phyloP scores from a whole-genome alignment of 2,329 filamentous ascomycete species.

The Pseudopyricularia javanii region DNA sequence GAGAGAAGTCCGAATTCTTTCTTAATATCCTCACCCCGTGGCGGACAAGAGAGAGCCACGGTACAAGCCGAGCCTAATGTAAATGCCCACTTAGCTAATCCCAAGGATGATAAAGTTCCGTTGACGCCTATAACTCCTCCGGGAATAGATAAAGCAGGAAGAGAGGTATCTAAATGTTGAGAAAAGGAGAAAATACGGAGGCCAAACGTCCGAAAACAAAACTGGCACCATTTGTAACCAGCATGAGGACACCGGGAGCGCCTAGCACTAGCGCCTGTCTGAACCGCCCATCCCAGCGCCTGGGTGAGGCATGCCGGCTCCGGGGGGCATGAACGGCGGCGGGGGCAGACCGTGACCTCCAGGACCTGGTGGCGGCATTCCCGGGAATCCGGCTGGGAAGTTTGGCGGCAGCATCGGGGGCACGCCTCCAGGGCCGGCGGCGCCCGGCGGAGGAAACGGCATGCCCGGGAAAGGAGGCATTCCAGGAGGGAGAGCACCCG shows the following conservation, averaged over 20 bases:
- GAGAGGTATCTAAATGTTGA: neutral
- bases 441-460: slow-evolving; percentile 19
- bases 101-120: neutral
- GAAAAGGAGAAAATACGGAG: neutral
- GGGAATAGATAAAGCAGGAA: neutral
- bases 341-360: slow-evolving; percentile 17
- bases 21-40: neutral
- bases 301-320: slow-evolving; percentile 21
- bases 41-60: no score
- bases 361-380: slow-evolving; percentile 23
- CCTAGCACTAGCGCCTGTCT: slow-evolving; percentile 20
- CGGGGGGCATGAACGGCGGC: slow-evolving; percentile 20
- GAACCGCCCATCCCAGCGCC: neutral
- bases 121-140: neutral
- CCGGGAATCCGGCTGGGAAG: slow-evolving; percentile 21
- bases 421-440: slow-evolving; percentile 5
- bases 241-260: neutral
- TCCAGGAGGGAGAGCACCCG: slow-evolving; percentile 13
- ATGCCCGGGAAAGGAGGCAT: slow-evolving; percentile 31
- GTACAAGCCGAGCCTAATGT: neutral
- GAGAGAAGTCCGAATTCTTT: no score
- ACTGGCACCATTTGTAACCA: no score
- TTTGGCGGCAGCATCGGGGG: slow-evolving; percentile 21
- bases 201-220: no score
- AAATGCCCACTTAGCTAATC: neutral